Conservation (phyloP, 1,284 basidiomycete species). For the Irpex rosettiformis region DNA sequence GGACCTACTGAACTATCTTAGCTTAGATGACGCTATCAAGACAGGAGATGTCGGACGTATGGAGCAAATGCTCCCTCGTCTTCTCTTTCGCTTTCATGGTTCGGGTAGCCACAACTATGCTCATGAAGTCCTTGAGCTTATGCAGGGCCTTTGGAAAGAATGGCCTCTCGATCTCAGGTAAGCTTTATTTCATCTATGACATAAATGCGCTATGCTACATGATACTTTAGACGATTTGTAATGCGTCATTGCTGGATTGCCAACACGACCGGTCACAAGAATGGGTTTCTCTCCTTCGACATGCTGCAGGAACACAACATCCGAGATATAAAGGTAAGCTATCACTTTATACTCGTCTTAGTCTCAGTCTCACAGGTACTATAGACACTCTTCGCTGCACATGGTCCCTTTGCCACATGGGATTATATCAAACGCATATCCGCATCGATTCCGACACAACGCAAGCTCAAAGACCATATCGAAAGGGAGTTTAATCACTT, state of each 20-base stretch:
- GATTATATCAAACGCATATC: conserved; percentile 10
- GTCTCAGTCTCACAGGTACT: not conserved
- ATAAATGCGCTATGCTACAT: not conserved
- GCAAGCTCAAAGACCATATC: conserved; percentile 13
- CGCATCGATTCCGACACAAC: conserved; percentile 9
- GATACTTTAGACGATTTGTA: conserved; percentile 19
- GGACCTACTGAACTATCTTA: conserved; percentile 34
- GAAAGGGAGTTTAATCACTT: conserved; percentile 10
- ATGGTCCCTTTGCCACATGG: conserved; percentile 12
- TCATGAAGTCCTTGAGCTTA: conserved; percentile 31
- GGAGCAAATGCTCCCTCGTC: conserved; percentile 29
- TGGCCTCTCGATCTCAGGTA: conserved; percentile 29
- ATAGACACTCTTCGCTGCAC: conserved; percentile 4
- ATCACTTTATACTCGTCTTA: not conserved
- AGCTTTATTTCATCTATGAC: conserved; percentile 4
- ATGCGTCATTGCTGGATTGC: conserved; percentile 32
- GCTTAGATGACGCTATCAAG: conserved; percentile 30
- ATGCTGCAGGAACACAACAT: conserved; percentile 19
- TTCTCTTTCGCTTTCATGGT: conserved; percentile 29
- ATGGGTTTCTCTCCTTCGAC: conserved; percentile 18
- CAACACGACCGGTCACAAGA: conserved; percentile 27
- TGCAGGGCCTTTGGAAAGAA: conserved; percentile 33
- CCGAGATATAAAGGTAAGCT: conserved; percentile 15
- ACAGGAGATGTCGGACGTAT: conserved; percentile 36
- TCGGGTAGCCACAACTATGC: conserved; percentile 31